Percentiles rank a stretch among this genome's conserved stretches.
phyloP scores from a whole-genome alignment of 192 early-diverging fungal genomes.

The Entomortierella lignicola region DNA sequence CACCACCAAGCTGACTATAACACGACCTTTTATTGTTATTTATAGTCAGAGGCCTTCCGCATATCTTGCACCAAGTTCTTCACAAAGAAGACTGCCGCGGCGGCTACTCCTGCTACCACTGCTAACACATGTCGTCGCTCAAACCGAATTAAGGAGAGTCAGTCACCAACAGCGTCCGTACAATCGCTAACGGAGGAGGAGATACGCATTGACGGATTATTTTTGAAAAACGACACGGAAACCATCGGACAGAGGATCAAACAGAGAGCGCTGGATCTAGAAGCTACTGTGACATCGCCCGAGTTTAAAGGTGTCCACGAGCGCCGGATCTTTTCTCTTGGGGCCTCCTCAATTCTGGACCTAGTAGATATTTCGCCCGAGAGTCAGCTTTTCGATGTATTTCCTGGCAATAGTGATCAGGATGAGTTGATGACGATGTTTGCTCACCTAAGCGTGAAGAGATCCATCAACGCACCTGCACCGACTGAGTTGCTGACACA shows the following conservation, averaged over 20 bases:
- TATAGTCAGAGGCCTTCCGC: slow-evolving; percentile 5
- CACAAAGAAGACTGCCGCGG: slow-evolving; percentile 5
- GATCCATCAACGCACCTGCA: neutral
- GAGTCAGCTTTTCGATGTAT: slow-evolving; percentile 2
- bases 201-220: neutral
- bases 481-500: neutral
- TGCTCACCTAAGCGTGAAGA: slow-evolving; percentile 2
- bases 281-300: neutral
- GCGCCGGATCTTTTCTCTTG: neutral
- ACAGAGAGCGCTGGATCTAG: neutral
- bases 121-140: slow-evolving; percentile 4
- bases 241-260: slow-evolving; percentile 1
- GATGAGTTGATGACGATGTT: slow-evolving; percentile 6
- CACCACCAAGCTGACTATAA: slow-evolving; percentile 2
- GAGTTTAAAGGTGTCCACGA: neutral
- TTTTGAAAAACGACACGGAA: neutral
- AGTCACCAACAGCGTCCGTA: neutral
- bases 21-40: slow-evolving; percentile 9
- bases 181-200: neutral
- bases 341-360: slow-evolving; percentile 3
- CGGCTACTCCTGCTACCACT: slow-evolving; percentile 1
- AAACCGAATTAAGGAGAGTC: neutral
- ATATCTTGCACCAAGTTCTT: slow-evolving; percentile 1
- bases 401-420: neutral
- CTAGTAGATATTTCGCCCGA: neutral